phyloP scores from a whole-genome alignment of 2,329 filamentous ascomycete genomes.

The Pseudogymnoascus sp. region DNA sequence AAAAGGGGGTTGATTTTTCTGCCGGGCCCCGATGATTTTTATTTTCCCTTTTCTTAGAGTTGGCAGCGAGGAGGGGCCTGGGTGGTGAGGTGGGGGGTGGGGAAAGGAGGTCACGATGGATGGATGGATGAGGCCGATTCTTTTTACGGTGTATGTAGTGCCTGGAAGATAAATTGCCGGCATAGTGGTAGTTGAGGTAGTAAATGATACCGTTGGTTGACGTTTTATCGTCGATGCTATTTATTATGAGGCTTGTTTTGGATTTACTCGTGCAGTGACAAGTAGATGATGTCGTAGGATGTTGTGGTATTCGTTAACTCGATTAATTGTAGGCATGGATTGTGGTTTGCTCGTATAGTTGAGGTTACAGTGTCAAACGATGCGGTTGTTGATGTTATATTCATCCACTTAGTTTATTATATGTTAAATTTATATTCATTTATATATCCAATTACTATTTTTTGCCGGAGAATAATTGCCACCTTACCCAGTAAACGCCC shows the following conservation, averaged over 20 bases:
- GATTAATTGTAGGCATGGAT: background rate
- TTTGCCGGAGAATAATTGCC: background rate
- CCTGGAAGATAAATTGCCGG: background rate
- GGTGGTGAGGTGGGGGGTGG: background rate
- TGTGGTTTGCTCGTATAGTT: background rate
- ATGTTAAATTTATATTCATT: too few species aligned
- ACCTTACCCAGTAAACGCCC: background rate
- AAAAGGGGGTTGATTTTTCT: background rate
- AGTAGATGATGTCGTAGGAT: background rate
- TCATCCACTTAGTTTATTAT: too few species aligned
- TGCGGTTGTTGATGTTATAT: too few species aligned
- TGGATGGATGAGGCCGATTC: background rate
- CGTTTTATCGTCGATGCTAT: slow-evolving; percentile 1
- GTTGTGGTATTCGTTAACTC: background rate
- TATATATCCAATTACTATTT: too few species aligned
- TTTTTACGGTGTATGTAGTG: slow-evolving; percentile 1
- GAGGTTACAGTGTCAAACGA: too few species aligned
- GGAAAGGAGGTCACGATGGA: background rate
- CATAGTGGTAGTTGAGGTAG: background rate
- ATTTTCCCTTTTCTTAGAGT: background rate
- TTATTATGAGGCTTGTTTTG: background rate
- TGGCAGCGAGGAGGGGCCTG: background rate
- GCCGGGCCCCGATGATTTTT: background rate
- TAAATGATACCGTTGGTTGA: slow-evolving; percentile 4
- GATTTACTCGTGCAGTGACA: background rate